Evolutionary conservation across 129 eudicot genomes (phyloP).

Genomic region (Tagetes erecta): DNA sequence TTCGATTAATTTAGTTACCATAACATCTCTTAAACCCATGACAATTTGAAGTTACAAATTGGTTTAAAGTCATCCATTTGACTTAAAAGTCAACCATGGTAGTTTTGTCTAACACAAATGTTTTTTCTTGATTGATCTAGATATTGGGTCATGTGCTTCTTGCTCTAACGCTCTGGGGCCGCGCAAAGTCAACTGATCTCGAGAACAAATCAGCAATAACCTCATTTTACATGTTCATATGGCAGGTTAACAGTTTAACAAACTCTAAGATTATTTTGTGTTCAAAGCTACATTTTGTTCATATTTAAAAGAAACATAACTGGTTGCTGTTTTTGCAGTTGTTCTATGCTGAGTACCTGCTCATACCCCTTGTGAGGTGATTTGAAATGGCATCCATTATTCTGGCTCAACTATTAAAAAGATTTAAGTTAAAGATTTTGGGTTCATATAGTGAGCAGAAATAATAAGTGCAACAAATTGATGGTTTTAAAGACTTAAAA

Average conservation of each 20-base stretch:
- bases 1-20: neutral
- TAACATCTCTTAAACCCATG: neutral
- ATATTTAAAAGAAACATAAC: neutral
- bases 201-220: conserved; percentile 83
- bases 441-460: conserved; percentile 15
- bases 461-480: neutral
- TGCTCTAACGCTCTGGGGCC: conserved; percentile 70
- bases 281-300: neutral
- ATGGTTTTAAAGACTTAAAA: neutral
- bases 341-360: conserved; percentile 92
- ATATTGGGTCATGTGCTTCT: conserved; percentile 67
- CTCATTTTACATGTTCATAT: conserved; percentile 94
- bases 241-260: conserved; percentile 70
- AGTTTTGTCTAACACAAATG: neutral
- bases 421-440: conserved; percentile 10
- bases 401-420: neutral
- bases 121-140: conserved; percentile 28
- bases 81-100: neutral
- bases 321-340: conserved; percentile 52
- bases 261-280: neutral
- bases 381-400: conserved; percentile 13
- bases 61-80: neutral
- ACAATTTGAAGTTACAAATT: neutral
- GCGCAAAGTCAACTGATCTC: conserved; percentile 78
- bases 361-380: conserved; percentile 94